A percentile compares a stretch with the other conserved stretches of the same genome.
phyloP scores from a whole-genome alignment of 129 eudicot genomes.

The Flaveria bidentis region DNA sequence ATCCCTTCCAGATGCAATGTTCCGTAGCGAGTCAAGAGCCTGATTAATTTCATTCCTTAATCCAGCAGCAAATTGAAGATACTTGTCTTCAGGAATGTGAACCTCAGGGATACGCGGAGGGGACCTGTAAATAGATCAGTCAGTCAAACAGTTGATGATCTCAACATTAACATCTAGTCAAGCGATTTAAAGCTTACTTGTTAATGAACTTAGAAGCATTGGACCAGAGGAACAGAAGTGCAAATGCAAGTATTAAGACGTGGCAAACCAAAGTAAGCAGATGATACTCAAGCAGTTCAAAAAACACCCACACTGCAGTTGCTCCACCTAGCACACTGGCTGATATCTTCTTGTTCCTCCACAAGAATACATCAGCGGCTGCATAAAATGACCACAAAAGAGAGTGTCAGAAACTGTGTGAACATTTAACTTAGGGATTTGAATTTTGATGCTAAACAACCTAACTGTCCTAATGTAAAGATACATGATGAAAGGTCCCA shows the following conservation, averaged over 20 bases:
- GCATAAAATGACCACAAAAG: conserved; percentile 21
- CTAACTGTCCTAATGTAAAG: neutral
- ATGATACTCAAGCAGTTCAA: conserved; percentile 80
- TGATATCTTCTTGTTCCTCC: conserved; percentile 94
- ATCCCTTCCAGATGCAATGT: conserved; percentile 81
- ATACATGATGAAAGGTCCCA: neutral
- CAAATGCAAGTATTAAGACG: conserved; percentile 54
- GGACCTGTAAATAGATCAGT: conserved; percentile 40
- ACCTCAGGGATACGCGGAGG: conserved; percentile 87
- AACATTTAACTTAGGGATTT: neutral
- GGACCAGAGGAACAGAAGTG: conserved; percentile 78
- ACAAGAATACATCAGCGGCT: conserved; percentile 90
- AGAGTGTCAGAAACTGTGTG: neutral
- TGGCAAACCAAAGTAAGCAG: conserved; percentile 80
- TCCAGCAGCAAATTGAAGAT: conserved; percentile 63
- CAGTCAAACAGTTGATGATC: conserved; percentile 11
- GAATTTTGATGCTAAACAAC: neutral
- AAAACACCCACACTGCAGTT: conserved; percentile 82
- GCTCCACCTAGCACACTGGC: conserved; percentile 77
- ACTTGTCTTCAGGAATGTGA: conserved; percentile 60
- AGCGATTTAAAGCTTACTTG: conserved; percentile 46
- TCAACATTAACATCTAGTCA: conserved; percentile 10
- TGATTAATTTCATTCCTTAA: conserved; percentile 60
- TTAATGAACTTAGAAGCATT: conserved; percentile 70
- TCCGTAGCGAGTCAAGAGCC: conserved; percentile 53